phyloP scores from a whole-genome alignment of 2,329 filamentous ascomycete genomes.

The Orbilia quercus region DNA sequence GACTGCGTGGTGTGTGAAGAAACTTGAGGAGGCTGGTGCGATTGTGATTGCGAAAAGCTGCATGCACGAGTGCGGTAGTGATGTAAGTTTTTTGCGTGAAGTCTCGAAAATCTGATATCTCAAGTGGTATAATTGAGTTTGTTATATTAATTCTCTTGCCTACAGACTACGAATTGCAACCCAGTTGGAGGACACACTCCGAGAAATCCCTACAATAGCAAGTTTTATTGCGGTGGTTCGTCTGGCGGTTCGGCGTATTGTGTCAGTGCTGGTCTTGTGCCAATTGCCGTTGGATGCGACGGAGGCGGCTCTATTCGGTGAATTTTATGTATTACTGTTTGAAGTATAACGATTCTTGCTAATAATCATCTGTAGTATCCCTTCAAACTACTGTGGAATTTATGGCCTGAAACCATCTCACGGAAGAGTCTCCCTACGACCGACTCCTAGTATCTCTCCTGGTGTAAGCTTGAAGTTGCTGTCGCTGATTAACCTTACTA shows the following conservation, averaged over 20 bases:
- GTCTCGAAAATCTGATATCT: no score
- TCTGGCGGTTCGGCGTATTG: constrained; percentile 79
- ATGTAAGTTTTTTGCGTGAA: constrained; percentile 35
- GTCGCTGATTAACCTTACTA: neutral
- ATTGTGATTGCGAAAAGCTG: constrained; percentile 77
- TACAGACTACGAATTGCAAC: constrained; percentile 78
- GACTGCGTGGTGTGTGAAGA: constrained; percentile 77
- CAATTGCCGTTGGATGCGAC: constrained; percentile 77
- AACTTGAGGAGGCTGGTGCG: constrained; percentile 76
- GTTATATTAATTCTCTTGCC: constrained; percentile 61
- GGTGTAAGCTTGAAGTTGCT: constrained; percentile 64
- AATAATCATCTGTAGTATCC: constrained; percentile 65
- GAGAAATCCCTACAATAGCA: constrained; percentile 76
- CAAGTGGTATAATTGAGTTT: neutral
- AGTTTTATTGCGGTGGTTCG: constrained; percentile 81
- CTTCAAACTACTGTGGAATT: constrained; percentile 76
- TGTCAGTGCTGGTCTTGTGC: constrained; percentile 76
- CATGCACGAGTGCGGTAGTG: constrained; percentile 81
- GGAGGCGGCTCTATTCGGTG: constrained; percentile 77
- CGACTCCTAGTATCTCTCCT: constrained; percentile 66
- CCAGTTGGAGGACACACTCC: constrained; percentile 75
- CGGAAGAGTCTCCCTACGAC: constrained; percentile 71
- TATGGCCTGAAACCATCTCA: constrained; percentile 80
- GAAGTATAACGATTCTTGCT: neutral
- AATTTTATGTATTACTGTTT: no score